phyloP scores from a whole-genome alignment of 306 rosid genomes.

The Quercus agrifolia region DNA sequence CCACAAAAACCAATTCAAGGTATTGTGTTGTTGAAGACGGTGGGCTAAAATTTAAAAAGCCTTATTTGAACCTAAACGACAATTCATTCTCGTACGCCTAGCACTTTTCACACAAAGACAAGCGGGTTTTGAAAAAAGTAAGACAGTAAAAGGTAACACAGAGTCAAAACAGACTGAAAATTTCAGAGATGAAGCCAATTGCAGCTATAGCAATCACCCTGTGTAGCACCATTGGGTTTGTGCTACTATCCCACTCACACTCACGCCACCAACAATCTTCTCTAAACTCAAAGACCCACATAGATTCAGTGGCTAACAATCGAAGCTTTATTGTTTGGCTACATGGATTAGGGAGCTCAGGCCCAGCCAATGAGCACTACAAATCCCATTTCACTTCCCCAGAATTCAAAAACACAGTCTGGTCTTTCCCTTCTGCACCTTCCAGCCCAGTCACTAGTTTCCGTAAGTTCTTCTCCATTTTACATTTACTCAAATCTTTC shows the following conservation, averaged over 20 bases:
- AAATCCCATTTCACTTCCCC: conserved; percentile 74
- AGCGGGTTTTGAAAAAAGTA: too few relatives aligned
- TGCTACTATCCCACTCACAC: conserved; percentile 11
- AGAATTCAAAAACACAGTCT: conserved; percentile 47
- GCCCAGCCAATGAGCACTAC: conserved; percentile 86
- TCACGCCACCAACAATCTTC: not conserved
- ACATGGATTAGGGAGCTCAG: conserved; percentile 86
- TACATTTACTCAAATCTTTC: too few relatives aligned
- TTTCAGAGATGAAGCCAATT: conserved; percentile 31
- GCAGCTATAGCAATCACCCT: conserved; percentile 25
- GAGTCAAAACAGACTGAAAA: too few relatives aligned
- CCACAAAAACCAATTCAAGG: too few relatives aligned
- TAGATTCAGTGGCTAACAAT: conserved; percentile 40
- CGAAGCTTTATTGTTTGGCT: conserved; percentile 83
- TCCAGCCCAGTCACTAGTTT: conserved; percentile 73
- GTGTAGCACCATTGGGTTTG: conserved; percentile 25
- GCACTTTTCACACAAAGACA: not conserved
- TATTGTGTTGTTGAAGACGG: too few relatives aligned
- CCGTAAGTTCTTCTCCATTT: conserved; percentile 23
- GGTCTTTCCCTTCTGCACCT: conserved; percentile 95
- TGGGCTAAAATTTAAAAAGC: too few relatives aligned
- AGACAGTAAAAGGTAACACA: too few relatives aligned
- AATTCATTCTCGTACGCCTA: too few relatives aligned
- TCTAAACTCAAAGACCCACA: not conserved
- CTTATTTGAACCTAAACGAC: too few relatives aligned